phyloP scores from a whole-genome alignment of 1,139 yeast species.

The Pichia sp. region DNA sequence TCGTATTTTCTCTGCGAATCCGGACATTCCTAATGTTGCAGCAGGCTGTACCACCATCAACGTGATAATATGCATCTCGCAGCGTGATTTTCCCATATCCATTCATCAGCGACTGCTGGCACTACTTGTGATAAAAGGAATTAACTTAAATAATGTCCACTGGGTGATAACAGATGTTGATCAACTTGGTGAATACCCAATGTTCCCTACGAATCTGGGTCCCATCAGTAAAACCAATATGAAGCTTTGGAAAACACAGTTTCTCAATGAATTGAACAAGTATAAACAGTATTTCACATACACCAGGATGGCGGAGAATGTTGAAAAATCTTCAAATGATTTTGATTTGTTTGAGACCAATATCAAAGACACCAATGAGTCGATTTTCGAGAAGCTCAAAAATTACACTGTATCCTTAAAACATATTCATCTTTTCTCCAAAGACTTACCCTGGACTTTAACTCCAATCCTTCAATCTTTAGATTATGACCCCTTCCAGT shows the following conservation, averaged over 20 bases:
- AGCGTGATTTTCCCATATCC: constrained; percentile 15
- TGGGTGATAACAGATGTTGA: constrained; percentile 16
- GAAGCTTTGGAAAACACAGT: background rate
- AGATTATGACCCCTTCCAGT: background rate
- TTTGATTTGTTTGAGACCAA: background rate
- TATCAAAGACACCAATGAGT: background rate
- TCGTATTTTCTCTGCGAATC: background rate
- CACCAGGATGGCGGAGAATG: background rate
- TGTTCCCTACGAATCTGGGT: background rate
- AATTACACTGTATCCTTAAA: background rate
- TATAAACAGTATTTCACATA: constrained; percentile 2
- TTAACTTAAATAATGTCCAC: constrained; percentile 9
- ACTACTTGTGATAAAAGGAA: constrained; percentile 4
- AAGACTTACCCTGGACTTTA: constrained; percentile 7
- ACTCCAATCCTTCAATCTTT: constrained; percentile 3
- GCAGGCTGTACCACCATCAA: background rate
- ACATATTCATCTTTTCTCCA: constrained; percentile 14
- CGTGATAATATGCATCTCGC: constrained; percentile 12
- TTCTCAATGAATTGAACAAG: background rate
- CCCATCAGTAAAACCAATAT: background rate
- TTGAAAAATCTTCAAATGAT: background rate
- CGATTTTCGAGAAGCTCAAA: background rate
- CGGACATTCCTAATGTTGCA: background rate
- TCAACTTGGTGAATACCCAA: constrained; percentile 3
- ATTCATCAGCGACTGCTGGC: constrained; percentile 11